Conservation (phyloP, 495 filamentous ascomycete species). For the Penicillium malachiteum region DNA sequence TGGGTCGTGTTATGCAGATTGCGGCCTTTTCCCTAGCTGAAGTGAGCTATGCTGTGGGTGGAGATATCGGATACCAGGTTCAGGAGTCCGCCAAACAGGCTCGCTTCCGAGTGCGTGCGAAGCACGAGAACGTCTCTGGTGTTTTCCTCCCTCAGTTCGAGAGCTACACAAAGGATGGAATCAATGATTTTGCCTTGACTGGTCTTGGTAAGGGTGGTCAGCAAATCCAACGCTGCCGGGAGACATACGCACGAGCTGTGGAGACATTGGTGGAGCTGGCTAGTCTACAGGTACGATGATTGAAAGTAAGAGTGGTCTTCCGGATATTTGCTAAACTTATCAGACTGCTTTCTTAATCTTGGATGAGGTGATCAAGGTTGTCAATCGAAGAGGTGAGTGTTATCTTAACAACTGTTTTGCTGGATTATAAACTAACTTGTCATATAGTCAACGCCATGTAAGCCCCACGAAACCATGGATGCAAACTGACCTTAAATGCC, state of each 20-base stretch:
- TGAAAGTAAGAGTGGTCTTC: background rate
- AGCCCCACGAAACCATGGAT: conserved; percentile 26
- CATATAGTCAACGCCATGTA: conserved; percentile 87
- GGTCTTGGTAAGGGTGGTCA: conserved; percentile 96
- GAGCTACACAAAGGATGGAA: conserved; percentile 74
- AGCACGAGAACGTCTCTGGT: conserved; percentile 98
- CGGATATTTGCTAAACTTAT: conserved; percentile 3
- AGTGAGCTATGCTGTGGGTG: conserved; percentile 95
- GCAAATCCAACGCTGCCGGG: conserved; percentile 90
- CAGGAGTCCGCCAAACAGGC: conserved; percentile 93
- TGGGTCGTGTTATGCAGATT: conserved; percentile 99
- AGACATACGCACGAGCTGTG: conserved; percentile 96
- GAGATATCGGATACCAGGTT: conserved; percentile 94
- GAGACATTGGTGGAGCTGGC: conserved; percentile 96
- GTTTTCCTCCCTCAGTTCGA: conserved; percentile 93
- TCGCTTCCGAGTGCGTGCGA: conserved; percentile 85
- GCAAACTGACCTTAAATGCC: background rate
- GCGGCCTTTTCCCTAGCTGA: conserved; percentile 96
- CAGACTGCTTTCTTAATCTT: conserved; percentile 96
- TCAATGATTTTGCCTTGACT: conserved; percentile 94
- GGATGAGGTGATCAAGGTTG: conserved; percentile 98
- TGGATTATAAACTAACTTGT: conserved; percentile 22
- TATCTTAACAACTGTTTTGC: background rate
- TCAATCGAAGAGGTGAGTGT: conserved; percentile 82
- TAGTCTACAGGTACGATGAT: conserved; percentile 70